Evolutionary conservation across 495 filamentous ascomycete species (phyloP), one percentile per base, ranked within the genome.

Genomic region (Podospora bellae-mahoneyi): DNA sequence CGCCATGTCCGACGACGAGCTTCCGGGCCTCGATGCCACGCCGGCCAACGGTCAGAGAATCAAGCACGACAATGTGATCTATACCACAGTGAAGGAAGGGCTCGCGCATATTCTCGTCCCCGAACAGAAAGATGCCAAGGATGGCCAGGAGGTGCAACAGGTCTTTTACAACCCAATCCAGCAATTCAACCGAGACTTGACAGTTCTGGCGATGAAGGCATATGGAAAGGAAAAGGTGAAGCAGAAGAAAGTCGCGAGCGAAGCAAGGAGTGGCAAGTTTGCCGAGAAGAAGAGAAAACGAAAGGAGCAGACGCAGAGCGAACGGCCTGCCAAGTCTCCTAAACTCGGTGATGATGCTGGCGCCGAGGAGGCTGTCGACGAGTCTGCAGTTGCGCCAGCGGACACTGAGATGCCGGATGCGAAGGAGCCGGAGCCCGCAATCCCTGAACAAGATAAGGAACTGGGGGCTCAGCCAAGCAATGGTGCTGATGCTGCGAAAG

Each of bases 81-180:
- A 78, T 68, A 79, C 73, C 0, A 78, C 78, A 23, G 74, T 83
- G 32, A 78, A 79, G 68, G 82, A 84, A 58, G 82, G 82, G 0
- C 74, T 82, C 26, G 82, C 77, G 39, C 76, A 78, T 27, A 84
- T 84, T 26, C 72, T 84, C 59, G 77, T 83, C 13, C 80, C 81
- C n/a, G 73, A 75, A 63, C 69, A 72, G 30, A 72, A 75, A 9
- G 68, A 72, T 19, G 76, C 63, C 10, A 75, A 72, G 34, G 73
- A 76, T n/a, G 71, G 77, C 56, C 76, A 81, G 64, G 77, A 78
- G 48, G 80, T 81, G 53, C 92, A 97, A 75, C 86, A 89, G 32
- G 96, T 99, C 28, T 99, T 99, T 76, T 99, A 99, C 81, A 99
- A 99, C 71, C 94, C 95, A 0, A 96, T 99, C 56, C 96, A 98